Percentiles rank a stretch among this genome's conserved stretches.
These are phyloP conservation scores for Mycena olivaceomarginata DNA, from an alignment of 768 basidiomycete genomes.

Conservation along the genomic window DNA sequence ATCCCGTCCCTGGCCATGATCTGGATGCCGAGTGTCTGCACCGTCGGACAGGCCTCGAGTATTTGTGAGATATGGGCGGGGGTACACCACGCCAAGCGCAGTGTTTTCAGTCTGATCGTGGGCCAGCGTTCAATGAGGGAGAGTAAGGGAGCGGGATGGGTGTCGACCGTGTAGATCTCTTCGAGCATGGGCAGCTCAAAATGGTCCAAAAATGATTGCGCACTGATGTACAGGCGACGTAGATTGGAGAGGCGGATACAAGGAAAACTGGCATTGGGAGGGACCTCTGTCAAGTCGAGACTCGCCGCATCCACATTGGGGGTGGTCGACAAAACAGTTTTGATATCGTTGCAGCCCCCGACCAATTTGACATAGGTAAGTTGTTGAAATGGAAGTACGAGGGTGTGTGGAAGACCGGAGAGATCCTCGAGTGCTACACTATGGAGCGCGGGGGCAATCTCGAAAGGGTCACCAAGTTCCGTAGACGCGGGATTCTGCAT, in stretches of 20 bases:
- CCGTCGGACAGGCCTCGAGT: conserved; percentile 16
- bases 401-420: background rate
- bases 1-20: background rate
- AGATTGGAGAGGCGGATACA: conserved; percentile 15
- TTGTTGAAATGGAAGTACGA: conserved; percentile 13
- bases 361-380: conserved; percentile 11
- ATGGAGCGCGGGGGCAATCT: conserved; percentile 30
- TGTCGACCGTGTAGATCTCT: conserved; percentile 23
- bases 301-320: conserved; percentile 24
- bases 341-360: accelerated
- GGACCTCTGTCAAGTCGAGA: background rate
- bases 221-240: conserved; percentile 21
- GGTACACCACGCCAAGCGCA: conserved; percentile 9
- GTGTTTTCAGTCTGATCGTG: background rate
- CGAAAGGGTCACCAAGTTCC: conserved; percentile 8
- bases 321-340: background rate
- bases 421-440: conserved; percentile 25
- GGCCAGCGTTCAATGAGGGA: conserved; percentile 18
- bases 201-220: background rate
- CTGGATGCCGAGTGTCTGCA: conserved; percentile 11
- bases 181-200: conserved; percentile 19
- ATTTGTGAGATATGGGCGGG: background rate
- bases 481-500: background rate
- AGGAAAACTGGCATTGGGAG: background rate
- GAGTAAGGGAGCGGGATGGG: conserved; percentile 12